These are phyloP conservation scores for Chalara sp. DNA, from an alignment of 2,329 filamentous ascomycete species.

Conservation along the genomic window DNA sequence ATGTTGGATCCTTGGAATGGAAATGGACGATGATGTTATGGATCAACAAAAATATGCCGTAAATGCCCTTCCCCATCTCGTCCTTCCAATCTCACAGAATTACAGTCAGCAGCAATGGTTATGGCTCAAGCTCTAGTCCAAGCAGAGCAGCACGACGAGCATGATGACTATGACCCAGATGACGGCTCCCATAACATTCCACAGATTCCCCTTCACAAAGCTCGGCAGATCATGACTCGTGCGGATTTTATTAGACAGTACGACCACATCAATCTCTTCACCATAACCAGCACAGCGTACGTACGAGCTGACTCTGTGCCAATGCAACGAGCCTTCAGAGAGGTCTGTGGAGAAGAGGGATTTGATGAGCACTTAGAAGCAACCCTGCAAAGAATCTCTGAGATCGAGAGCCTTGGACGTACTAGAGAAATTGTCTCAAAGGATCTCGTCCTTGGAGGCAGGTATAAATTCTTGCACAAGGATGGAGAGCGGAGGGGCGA, in stretches of 20 bases:
- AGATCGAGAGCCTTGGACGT: constrained; percentile 86
- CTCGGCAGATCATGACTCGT: constrained; percentile 89
- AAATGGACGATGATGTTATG: constrained; percentile 96
- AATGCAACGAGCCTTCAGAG: constrained; percentile 87
- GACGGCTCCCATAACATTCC: constrained; percentile 45
- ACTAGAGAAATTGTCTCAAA: constrained; percentile 96
- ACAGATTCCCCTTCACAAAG: constrained; percentile 71
- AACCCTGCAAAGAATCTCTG: constrained; percentile 79
- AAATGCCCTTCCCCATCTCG: constrained; percentile 31
- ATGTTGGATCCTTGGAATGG: constrained; percentile 67
- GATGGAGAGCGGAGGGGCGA: constrained; percentile 18
- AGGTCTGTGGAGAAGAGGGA: constrained; percentile 69
- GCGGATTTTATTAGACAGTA: constrained; percentile 91
- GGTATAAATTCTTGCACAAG: constrained; percentile 55
- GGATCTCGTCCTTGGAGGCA: constrained; percentile 79
- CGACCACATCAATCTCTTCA: constrained; percentile 92
- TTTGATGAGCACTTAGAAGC: constrained; percentile 79
- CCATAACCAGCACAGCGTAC: constrained; percentile 78
- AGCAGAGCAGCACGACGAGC: constrained; percentile 41
- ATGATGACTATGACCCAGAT: constrained; percentile 2
- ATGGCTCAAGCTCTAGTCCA: constrained; percentile 89
- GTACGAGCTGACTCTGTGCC: constrained; percentile 92
- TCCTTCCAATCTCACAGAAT: constrained; percentile 1
- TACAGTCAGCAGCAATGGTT: constrained; percentile 81
- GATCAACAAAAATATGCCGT: constrained; percentile 94